These are phyloP conservation scores for Candida silvicultrix DNA, from an alignment of 805 yeast species.

Conservation along the genomic window DNA sequence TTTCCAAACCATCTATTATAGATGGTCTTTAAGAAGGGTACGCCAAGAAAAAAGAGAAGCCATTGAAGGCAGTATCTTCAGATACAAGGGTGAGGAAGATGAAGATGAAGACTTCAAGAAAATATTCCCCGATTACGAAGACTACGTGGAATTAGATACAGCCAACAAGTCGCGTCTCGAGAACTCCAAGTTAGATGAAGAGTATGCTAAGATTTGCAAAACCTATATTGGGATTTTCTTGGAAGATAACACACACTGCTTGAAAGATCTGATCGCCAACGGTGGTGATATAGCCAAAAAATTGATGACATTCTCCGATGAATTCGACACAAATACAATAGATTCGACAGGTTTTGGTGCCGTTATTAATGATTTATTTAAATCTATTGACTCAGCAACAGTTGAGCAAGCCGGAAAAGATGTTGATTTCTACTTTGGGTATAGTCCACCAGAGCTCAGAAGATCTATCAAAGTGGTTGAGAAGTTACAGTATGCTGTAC, in stretches of 20 bases:
- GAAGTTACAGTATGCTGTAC: constrained; percentile 37
- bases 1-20: constrained; percentile 58
- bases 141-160: constrained; percentile 37
- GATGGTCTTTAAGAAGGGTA: constrained; percentile 75
- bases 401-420: constrained; percentile 28
- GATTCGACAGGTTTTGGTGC: constrained; percentile 29
- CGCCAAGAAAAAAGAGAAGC: constrained; percentile 59
- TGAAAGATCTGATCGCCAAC: constrained; percentile 29
- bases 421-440: constrained; percentile 59
- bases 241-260: constrained; percentile 5
- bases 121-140: constrained; percentile 88
- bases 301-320: constrained; percentile 20
- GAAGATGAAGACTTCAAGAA: constrained; percentile 71
- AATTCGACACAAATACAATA: constrained; percentile 16
- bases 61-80: constrained; percentile 57
- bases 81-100: constrained; percentile 57
- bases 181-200: constrained; percentile 33
- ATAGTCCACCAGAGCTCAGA: constrained; percentile 52
- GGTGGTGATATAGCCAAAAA: constrained; percentile 33
- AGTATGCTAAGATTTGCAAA: constrained; percentile 42
- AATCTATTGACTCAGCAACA: constrained; percentile 25
- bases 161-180: constrained; percentile 10
- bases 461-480: constrained; percentile 47
- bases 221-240: constrained; percentile 40
- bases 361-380: constrained; percentile 26